Evolutionary conservation across 345 rosid species (phyloP), one percentile per base, ranked within the genome.

Genomic region (Eucalyptus fibrosa): DNA sequence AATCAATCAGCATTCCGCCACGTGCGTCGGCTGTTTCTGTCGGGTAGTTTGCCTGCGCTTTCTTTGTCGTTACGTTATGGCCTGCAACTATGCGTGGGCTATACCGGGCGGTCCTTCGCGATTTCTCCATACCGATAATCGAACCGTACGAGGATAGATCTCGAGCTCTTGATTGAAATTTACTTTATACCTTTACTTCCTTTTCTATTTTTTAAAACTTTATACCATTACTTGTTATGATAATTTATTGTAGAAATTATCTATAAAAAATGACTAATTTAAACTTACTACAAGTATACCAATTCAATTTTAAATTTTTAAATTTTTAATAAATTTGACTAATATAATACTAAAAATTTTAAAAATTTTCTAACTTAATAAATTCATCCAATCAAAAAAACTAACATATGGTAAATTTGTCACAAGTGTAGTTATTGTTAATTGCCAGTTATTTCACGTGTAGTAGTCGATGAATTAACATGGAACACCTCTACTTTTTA

Each of bases 281-380:
- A 5, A 50, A 50, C 51, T 14, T 2, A 0, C 2, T 6, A 5
- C 51, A 2, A 50, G 3, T 14, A 50, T 50, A 6, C 1, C 6
- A 5, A 50, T 50, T 50, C 0, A 14, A 50, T 15, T 50, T 50
- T 50, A 15, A 50, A 50, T 1, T 50, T 50, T 50, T 50, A 50
- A 50, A n/a, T n/a, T n/a, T n/a, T n/a, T n/a, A n/a, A n/a, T n/a
- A n/a, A n/a, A 50, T 2, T 50, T 50, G 3, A 50, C 0, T 1
- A 15, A 50, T 50, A 50, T 50, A 50, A 50, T 50, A 50, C 51
- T 15, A 15, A 1, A 50, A 0, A 2, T 50, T 50, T 50, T 50
- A 2, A 50, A 50, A 15, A 50, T 0, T 5, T 50, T 50, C 1
- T 50, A 50, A n/a, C n/a, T n/a, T n/a, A n/a, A 50, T 50, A 50